A percentile compares a stretch with the other conserved stretches of the same genome.
These are phyloP conservation scores for Saccharomycopsis selenospora DNA, from an alignment of 805 yeast species.

Conservation along the genomic window DNA sequence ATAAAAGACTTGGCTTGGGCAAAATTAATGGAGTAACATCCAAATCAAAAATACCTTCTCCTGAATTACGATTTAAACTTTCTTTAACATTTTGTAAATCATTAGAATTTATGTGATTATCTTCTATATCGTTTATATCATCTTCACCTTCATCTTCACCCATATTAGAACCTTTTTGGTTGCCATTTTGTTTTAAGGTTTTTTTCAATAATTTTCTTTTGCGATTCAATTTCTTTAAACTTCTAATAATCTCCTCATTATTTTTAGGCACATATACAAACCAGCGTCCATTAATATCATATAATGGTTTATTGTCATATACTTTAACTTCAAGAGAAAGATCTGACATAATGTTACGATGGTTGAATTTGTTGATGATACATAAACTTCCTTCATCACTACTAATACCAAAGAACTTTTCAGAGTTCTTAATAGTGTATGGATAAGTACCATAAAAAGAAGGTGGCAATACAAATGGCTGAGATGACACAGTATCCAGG, in stretches of 20 bases:
- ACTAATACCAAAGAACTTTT: slow-evolving; percentile 25
- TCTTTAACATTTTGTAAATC: background rate
- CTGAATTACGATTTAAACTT: background rate
- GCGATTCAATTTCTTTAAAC: slow-evolving; percentile 6
- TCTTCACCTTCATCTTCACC: background rate
- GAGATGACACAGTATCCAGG: slow-evolving; percentile 15
- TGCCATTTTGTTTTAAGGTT: background rate
- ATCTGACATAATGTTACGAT: slow-evolving; percentile 2
- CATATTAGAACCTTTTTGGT: background rate
- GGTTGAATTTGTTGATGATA: slow-evolving; percentile 22
- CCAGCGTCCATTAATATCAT: slow-evolving; percentile 18
- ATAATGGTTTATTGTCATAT: slow-evolving; percentile 11
- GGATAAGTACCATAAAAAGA: slow-evolving; percentile 25
- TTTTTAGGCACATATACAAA: slow-evolving; percentile 17
- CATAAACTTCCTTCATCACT: slow-evolving; percentile 28
- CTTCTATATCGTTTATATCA: background rate
- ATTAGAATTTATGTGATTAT: background rate
- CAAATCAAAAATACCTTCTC: background rate
- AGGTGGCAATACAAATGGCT: slow-evolving; percentile 26
- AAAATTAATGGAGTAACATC: slow-evolving; percentile 14
- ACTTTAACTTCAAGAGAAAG: slow-evolving; percentile 6
- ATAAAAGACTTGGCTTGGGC: slow-evolving; percentile 13
- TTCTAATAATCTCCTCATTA: slow-evolving; percentile 6
- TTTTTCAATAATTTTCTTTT: slow-evolving; percentile 5
- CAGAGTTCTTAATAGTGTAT: slow-evolving; percentile 22